Conservation (phyloP, 345 rosid species). For the Geranium brycei region DNA sequence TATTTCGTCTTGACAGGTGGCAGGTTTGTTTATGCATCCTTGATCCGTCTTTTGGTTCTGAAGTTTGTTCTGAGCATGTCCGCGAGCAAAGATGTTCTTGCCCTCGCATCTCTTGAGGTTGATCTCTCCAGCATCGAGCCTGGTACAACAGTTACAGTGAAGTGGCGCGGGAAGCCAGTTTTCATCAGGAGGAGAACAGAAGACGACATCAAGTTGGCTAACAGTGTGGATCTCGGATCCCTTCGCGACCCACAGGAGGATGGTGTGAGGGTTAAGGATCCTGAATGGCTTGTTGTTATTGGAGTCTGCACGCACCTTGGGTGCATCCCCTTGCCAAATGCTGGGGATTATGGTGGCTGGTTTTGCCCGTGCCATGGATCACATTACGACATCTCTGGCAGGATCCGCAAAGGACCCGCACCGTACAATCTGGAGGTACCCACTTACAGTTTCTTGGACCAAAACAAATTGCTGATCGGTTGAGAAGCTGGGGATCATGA, state of each 20-base stretch:
- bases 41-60: conserved; percentile 45
- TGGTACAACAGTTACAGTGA: conserved; percentile 47
- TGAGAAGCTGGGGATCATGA: neutral
- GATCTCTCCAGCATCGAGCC: conserved; percentile 49
- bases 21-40: conserved; percentile 52
- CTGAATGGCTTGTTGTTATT: conserved; percentile 50
- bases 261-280: conserved; percentile 38
- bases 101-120: conserved; percentile 56
- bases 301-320: conserved; percentile 28
- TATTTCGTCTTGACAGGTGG: conserved; percentile 53
- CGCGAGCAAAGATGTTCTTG: conserved; percentile 55
- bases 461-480: conserved; percentile 32
- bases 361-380: neutral
- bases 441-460: conserved; percentile 46
- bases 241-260: conserved; percentile 57
- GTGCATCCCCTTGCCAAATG: conserved; percentile 22
- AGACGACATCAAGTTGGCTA: conserved; percentile 43
- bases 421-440: conserved; percentile 57
- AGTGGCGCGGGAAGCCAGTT: conserved; percentile 64
- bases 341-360: neutral
- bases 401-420: conserved; percentile 48
- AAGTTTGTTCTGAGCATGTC: conserved; percentile 61
- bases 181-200: conserved; percentile 52
- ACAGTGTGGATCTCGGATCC: conserved; percentile 38
- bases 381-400: conserved; percentile 26